phyloP scores from a whole-genome alignment of 805 yeast species.

The Candida silvatica region DNA sequence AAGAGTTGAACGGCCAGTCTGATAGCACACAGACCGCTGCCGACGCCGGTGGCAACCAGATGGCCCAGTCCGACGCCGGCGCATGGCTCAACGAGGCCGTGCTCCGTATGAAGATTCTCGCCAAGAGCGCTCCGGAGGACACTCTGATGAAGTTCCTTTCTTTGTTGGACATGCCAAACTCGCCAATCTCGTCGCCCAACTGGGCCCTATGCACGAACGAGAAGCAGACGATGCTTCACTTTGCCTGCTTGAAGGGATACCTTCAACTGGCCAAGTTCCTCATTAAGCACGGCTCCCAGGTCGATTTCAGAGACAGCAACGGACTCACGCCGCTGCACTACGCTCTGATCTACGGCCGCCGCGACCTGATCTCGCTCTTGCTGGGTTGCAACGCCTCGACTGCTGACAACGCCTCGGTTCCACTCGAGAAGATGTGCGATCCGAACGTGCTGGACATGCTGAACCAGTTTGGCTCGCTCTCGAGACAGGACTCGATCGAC shows the following conservation, averaged over 20 bases:
- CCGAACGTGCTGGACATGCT: slow-evolving; percentile 28
- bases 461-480: slow-evolving; percentile 8
- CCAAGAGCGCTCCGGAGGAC: slow-evolving; percentile 35
- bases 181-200: slow-evolving; percentile 52
- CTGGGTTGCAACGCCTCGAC: slow-evolving; percentile 50
- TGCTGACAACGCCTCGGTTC: slow-evolving; percentile 30
- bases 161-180: slow-evolving; percentile 58
- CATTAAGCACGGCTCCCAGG: slow-evolving; percentile 53
- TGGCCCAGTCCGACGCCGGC: slow-evolving; percentile 11
- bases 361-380: slow-evolving; percentile 54
- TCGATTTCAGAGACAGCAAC: slow-evolving; percentile 66
- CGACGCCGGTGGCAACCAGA: slow-evolving; percentile 6
- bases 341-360: slow-evolving; percentile 70
- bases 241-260: slow-evolving; percentile 75
- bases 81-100: slow-evolving; percentile 50
- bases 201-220: slow-evolving; percentile 74
- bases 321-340: slow-evolving; percentile 86
- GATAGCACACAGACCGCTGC: not conserved
- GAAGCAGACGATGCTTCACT: slow-evolving; percentile 84
- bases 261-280: slow-evolving; percentile 51
- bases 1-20: slow-evolving; percentile 4
- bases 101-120: slow-evolving; percentile 37
- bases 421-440: slow-evolving; percentile 32
- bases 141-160: slow-evolving; percentile 41
- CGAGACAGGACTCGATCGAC: slow-evolving; percentile 20